Conservation (phyloP, 148 eudicot genomes). For the Mesembryanthemum crystallinum region DNA sequence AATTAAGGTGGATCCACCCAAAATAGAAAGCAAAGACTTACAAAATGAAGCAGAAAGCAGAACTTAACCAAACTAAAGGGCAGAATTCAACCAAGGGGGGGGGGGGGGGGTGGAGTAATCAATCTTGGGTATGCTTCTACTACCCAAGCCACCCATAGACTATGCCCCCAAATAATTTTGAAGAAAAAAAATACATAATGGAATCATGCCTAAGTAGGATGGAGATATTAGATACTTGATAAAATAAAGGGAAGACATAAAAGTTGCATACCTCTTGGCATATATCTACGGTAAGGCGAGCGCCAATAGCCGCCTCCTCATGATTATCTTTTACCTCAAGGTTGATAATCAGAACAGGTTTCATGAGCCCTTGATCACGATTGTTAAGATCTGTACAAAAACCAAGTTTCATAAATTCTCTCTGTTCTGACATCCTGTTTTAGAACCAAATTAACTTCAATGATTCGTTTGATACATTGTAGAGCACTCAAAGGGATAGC, state of each 20-base stretch:
- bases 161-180: not conserved
- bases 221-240: not conserved
- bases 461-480: too few relatives aligned
- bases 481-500: too few relatives aligned
- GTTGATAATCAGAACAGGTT: slow-evolving; percentile 79
- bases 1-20: not conserved
- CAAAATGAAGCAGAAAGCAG: too few relatives aligned
- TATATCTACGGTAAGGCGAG: slow-evolving; percentile 68
- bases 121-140: not conserved
- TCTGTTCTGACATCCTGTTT: not conserved
- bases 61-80: too few relatives aligned
- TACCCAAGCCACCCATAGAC: not conserved
- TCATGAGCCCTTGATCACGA: slow-evolving; percentile 71
- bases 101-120: not conserved
- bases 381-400: slow-evolving; percentile 68
- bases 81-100: too few relatives aligned
- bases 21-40: not conserved
- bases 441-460: not conserved
- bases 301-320: slow-evolving; percentile 93
- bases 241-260: not conserved
- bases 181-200: not conserved
- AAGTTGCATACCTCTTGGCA: slow-evolving; percentile 69
- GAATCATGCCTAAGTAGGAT: not conserved
- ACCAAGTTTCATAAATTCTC: not conserved
- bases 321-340: slow-evolving; percentile 97